Conservation (phyloP, 352 stramenopile species). For the Elongisporangium anandrum region DNA sequence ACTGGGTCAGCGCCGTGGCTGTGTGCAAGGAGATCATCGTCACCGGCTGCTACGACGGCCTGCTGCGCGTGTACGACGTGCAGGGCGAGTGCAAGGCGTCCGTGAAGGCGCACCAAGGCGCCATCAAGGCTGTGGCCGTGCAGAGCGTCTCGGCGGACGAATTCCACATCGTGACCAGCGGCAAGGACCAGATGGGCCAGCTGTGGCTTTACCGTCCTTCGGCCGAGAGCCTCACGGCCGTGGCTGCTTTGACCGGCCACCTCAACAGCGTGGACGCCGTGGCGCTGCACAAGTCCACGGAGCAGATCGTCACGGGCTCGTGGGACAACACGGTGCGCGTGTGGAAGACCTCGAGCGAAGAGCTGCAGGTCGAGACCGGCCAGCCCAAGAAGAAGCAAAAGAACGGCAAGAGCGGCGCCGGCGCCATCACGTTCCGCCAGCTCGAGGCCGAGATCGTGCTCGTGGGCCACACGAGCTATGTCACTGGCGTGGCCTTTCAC, state of each 20-base stretch:
- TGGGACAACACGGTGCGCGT: slow-evolving; percentile 87
- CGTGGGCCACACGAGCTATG: slow-evolving; percentile 70
- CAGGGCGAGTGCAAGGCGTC: slow-evolving; percentile 43
- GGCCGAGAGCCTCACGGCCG: slow-evolving; percentile 32
- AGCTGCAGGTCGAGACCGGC: slow-evolving; percentile 15
- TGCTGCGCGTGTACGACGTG: slow-evolving; percentile 74
- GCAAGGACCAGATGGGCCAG: slow-evolving; percentile 74
- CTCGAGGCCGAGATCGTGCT: slow-evolving; percentile 72
- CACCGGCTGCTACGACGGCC: slow-evolving; percentile 85
- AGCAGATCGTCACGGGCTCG: slow-evolving; percentile 60
- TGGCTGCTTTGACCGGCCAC: slow-evolving; percentile 63
- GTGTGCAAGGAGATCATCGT: slow-evolving; percentile 45
- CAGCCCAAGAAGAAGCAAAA: slow-evolving; percentile 70
- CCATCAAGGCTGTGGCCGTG: slow-evolving; percentile 62
- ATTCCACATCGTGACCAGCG: slow-evolving; percentile 66
- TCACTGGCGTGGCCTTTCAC: slow-evolving; percentile 73
- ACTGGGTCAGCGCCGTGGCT: slow-evolving; percentile 84
- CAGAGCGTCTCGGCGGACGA: slow-evolving; percentile 28
- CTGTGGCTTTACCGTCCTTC: slow-evolving; percentile 49
- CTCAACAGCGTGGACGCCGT: slow-evolving; percentile 81
- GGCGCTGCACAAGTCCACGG: slow-evolving; percentile 18
- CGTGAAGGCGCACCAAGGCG: slow-evolving; percentile 73
- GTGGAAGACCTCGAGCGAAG: slow-evolving; percentile 30
- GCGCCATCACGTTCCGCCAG: slow-evolving; percentile 57
- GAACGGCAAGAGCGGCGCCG: slow-evolving; percentile 20